Conservation (phyloP, 2,329 filamentous ascomycete genomes). For the Fusarium nelsonii region DNA sequence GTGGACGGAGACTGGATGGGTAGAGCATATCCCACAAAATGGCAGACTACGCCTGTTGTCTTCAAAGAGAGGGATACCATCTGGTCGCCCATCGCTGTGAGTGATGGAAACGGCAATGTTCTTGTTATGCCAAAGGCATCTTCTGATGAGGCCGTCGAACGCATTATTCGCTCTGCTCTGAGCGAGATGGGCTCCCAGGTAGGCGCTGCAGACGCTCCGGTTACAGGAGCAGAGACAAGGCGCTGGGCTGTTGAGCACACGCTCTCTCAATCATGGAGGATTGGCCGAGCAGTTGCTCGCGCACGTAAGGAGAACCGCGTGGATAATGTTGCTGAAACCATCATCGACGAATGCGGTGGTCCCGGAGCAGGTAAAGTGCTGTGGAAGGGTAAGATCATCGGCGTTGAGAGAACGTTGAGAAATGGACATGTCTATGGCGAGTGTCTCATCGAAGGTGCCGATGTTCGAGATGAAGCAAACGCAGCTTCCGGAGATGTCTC, state of each 20-base stretch:
- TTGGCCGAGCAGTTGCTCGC: slow-evolving; percentile 69
- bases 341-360: slow-evolving; percentile 70
- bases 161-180: slow-evolving; percentile 63
- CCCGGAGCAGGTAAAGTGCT: slow-evolving; percentile 65
- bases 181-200: slow-evolving; percentile 68
- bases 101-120: slow-evolving; percentile 65
- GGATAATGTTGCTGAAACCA: slow-evolving; percentile 67
- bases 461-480: slow-evolving; percentile 52
- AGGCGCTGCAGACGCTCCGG: slow-evolving; percentile 61
- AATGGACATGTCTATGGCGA: slow-evolving; percentile 72
- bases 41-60: slow-evolving; percentile 67
- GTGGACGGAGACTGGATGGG: slow-evolving; percentile 71
- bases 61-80: slow-evolving; percentile 62
- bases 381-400: slow-evolving; percentile 74
- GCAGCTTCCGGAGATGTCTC: slow-evolving; percentile 1
- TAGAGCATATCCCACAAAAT: slow-evolving; percentile 65
- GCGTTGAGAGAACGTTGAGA: slow-evolving; percentile 67
- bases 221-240: slow-evolving; percentile 62
- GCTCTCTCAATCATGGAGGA: slow-evolving; percentile 67
- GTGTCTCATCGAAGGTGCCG: slow-evolving; percentile 65
- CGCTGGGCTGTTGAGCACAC: slow-evolving; percentile 66
- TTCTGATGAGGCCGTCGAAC: slow-evolving; percentile 62
- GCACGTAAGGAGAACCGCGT: slow-evolving; percentile 63
- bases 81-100: slow-evolving; percentile 61
- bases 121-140: slow-evolving; percentile 62